These are phyloP conservation scores for Candida pini DNA, from an alignment of 805 yeast genomes.

Conservation along the genomic window DNA sequence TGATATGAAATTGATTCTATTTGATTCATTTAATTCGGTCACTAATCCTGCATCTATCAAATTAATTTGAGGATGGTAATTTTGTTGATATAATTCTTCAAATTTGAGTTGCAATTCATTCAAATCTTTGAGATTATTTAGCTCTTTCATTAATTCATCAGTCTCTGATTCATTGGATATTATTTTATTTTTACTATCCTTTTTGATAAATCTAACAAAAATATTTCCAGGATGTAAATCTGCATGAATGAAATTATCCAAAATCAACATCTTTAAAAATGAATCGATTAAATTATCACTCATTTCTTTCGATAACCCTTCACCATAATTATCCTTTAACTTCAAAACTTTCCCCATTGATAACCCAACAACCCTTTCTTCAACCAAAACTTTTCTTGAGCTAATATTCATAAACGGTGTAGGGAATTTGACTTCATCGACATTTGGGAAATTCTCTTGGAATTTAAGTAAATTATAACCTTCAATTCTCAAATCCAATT, in stretches of 20 bases:
- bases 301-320: slow-evolving; percentile 54
- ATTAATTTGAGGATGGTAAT: slow-evolving; percentile 80
- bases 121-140: slow-evolving; percentile 30
- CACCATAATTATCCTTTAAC: slow-evolving; percentile 37
- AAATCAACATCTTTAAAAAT: slow-evolving; percentile 84
- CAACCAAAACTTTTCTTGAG: slow-evolving; percentile 71
- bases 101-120: slow-evolving; percentile 37
- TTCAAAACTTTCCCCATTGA: slow-evolving; percentile 70
- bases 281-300: slow-evolving; percentile 86
- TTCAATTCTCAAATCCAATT: slow-evolving; percentile 85
- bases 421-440: slow-evolving; percentile 71
- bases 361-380: slow-evolving; percentile 77
- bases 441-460: slow-evolving; percentile 55
- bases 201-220: slow-evolving; percentile 43
- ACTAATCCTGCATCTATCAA: slow-evolving; percentile 91
- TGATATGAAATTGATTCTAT: slow-evolving; percentile 82
- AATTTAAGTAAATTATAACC: slow-evolving; percentile 74
- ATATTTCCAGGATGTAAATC: slow-evolving; percentile 97
- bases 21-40: slow-evolving; percentile 74
- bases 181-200: slow-evolving; percentile 33
- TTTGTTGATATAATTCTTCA: slow-evolving; percentile 39
- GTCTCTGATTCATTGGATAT: slow-evolving; percentile 42
- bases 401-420: slow-evolving; percentile 61
- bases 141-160: slow-evolving; percentile 38
- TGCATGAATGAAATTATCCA: slow-evolving; percentile 93